Evolutionary conservation across 1,284 basidiomycete species (phyloP).

Genomic region (Sphaerobolus stellatus): DNA sequence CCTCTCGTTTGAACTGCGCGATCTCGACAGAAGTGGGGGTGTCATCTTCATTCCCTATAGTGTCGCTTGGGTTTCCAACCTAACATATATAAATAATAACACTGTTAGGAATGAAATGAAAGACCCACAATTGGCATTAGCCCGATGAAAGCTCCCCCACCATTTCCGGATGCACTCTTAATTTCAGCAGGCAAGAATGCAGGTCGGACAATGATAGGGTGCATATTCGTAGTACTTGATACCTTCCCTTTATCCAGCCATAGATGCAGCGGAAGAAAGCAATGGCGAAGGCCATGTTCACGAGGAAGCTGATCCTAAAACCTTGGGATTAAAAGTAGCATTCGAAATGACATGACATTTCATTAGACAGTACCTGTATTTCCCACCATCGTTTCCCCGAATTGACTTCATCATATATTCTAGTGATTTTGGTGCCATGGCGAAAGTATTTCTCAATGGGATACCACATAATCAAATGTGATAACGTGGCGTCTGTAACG

Average conservation of each 20-base stretch:
- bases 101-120: conserved; percentile 4
- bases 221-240: conserved; percentile 27
- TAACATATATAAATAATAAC: not conserved
- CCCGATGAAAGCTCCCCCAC: conserved; percentile 21
- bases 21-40: conserved; percentile 17
- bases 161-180: conserved; percentile 33
- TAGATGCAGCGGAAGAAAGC: conserved; percentile 28
- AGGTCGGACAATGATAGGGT: conserved; percentile 27
- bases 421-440: not conserved
- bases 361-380: conserved; percentile 20
- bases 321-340: not conserved
- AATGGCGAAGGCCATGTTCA: conserved; percentile 18
- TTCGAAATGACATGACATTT: not conserved
- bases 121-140: conserved; percentile 25
- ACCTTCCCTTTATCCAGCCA: conserved; percentile 34
- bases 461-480: not conserved
- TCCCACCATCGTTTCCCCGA: conserved; percentile 27
- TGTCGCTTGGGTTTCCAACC: conserved; percentile 22
- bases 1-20: conserved; percentile 25
- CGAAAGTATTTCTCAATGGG: not conserved
- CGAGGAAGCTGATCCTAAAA: conserved; percentile 10
- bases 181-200: conserved; percentile 26
- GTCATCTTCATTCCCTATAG: conserved; percentile 16
- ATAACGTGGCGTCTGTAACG: not conserved
- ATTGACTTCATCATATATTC: conserved; percentile 27